phyloP scores from a whole-genome alignment of 495 filamentous ascomycete genomes.

The Delitschia confertaspora region DNA sequence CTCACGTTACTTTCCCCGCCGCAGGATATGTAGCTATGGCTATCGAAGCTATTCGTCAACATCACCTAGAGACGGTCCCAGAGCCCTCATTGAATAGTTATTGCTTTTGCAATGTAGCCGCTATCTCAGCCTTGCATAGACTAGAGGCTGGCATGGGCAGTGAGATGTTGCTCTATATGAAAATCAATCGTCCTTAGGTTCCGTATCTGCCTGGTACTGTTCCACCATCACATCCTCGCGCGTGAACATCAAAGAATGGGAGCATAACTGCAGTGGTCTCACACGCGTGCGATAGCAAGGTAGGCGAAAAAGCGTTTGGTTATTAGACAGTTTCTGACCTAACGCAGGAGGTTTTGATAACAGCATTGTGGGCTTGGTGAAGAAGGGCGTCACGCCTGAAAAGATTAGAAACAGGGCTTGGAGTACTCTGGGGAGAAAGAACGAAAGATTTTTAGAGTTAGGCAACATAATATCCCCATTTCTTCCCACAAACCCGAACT shows the following conservation, averaged over 20 bases:
- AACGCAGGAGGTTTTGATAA: too few relatives aligned
- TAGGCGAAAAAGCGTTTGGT: background rate
- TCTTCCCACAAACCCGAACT: too few relatives aligned
- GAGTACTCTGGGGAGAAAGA: too few relatives aligned
- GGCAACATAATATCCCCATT: too few relatives aligned
- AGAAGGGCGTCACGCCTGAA: too few relatives aligned
- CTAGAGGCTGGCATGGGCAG: conserved; percentile 26
- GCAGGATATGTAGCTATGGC: conserved; percentile 12
- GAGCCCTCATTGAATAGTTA: conserved; percentile 7
- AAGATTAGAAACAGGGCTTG: too few relatives aligned
- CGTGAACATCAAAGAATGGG: conserved; percentile 7
- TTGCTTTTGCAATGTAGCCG: conserved; percentile 17
- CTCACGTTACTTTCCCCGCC: conserved; percentile 6
- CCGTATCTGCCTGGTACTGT: conserved; percentile 11
- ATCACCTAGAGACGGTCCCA: background rate
- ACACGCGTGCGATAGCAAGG: too few relatives aligned
- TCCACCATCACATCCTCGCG: conserved; percentile 19
- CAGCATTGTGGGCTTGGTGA: too few relatives aligned
- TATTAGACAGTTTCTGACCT: conserved; percentile 6
- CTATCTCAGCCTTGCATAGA: conserved; percentile 14
- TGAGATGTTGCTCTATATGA: conserved; percentile 23
- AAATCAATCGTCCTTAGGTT: background rate
- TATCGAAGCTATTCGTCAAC: conserved; percentile 3
- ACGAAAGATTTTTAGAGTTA: too few relatives aligned
- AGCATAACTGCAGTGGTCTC: conserved; percentile 12